phyloP scores from a whole-genome alignment of 1,284 basidiomycete species.

The Ustilago esculenta region DNA sequence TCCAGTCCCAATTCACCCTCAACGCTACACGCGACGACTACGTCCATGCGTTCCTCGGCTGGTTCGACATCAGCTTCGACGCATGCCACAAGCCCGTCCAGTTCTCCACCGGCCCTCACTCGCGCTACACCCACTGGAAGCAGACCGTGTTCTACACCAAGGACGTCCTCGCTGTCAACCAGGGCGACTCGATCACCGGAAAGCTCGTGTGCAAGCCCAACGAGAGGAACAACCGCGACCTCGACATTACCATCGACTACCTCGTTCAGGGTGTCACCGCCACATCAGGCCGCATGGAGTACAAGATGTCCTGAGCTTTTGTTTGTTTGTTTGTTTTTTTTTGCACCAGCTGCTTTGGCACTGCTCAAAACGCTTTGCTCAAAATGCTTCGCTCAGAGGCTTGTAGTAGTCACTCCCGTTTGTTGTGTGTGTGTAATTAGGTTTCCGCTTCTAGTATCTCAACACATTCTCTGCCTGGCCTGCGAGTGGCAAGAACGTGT shows the following conservation, averaged over 20 bases:
- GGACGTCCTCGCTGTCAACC: conserved; percentile 58
- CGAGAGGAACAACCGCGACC: conserved; percentile 62
- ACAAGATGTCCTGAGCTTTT: conserved; percentile 62
- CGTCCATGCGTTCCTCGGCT: conserved; percentile 97
- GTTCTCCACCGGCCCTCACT: conserved; percentile 66
- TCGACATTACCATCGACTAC: conserved; percentile 64
- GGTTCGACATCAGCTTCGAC: conserved; percentile 97
- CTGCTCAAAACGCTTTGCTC: too few relatives aligned
- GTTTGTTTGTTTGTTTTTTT: neutral
- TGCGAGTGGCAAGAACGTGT: too few relatives aligned
- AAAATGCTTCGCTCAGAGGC: too few relatives aligned
- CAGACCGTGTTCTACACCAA: conserved; percentile 67
- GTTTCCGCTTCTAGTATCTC: conserved; percentile 1
- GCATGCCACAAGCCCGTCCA: conserved; percentile 95
- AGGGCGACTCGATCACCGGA: conserved; percentile 60
- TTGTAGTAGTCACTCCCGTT: neutral
- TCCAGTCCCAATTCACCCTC: conserved; percentile 82
- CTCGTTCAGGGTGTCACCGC: conserved; percentile 48
- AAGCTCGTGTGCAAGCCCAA: conserved; percentile 61
- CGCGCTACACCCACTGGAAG: conserved; percentile 67
- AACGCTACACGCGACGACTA: conserved; percentile 88
- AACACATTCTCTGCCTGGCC: conserved; percentile 5
- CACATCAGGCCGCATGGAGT: conserved; percentile 54
- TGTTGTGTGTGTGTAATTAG: conserved; percentile 8
- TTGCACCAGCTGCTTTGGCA: too few relatives aligned